Percentiles rank a stretch among this genome's conserved stretches.
Evolutionary conservation across 495 filamentous ascomycete species (phyloP).

Genomic region (Aspergillus saccharolyticus): DNA sequence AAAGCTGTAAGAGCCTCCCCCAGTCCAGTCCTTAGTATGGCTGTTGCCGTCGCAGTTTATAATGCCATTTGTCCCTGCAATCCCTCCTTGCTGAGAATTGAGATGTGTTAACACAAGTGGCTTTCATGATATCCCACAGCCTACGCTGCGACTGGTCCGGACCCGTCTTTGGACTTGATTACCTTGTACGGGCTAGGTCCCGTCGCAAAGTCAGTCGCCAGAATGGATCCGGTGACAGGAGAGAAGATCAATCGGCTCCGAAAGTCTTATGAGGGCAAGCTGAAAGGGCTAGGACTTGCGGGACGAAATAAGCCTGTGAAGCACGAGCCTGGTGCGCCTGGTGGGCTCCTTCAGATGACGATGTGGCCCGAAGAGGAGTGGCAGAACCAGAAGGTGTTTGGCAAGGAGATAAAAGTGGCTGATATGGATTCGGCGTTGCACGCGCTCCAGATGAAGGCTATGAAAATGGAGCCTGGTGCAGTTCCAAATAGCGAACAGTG

Average conservation of each 20-base stretch:
- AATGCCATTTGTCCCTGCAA: slow-evolving; percentile 21
- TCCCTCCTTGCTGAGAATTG: slow-evolving; percentile 20
- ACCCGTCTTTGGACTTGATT: slow-evolving; percentile 59
- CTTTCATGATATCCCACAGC: slow-evolving; percentile 33
- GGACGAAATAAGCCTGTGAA: slow-evolving; percentile 59
- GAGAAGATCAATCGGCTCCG: slow-evolving; percentile 70
- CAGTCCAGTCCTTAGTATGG: slow-evolving; percentile 22
- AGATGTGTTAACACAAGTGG: slow-evolving; percentile 40
- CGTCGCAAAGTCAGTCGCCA: slow-evolving; percentile 59
- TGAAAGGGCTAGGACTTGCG: slow-evolving; percentile 56
- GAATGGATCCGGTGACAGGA: slow-evolving; percentile 58
- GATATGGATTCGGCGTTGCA: slow-evolving; percentile 42
- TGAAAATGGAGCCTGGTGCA: slow-evolving; percentile 53
- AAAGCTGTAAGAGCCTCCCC: slow-evolving; percentile 46
- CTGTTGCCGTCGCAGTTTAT: slow-evolving; percentile 24
- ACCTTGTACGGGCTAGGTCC: slow-evolving; percentile 55
- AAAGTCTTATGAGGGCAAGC: slow-evolving; percentile 69
- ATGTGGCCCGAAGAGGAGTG: slow-evolving; percentile 64
- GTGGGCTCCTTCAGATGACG: slow-evolving; percentile 40
- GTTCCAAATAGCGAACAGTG: slow-evolving; percentile 54
- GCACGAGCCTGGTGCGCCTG: slow-evolving; percentile 37
- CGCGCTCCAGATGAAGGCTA: slow-evolving; percentile 46
- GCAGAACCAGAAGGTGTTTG: slow-evolving; percentile 56
- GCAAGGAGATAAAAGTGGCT: slow-evolving; percentile 50
- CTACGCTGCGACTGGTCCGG: slow-evolving; percentile 47